Evolutionary conservation across 257 asterid species (phyloP).

Genomic region (Oldenlandia corymbosa): DNA sequence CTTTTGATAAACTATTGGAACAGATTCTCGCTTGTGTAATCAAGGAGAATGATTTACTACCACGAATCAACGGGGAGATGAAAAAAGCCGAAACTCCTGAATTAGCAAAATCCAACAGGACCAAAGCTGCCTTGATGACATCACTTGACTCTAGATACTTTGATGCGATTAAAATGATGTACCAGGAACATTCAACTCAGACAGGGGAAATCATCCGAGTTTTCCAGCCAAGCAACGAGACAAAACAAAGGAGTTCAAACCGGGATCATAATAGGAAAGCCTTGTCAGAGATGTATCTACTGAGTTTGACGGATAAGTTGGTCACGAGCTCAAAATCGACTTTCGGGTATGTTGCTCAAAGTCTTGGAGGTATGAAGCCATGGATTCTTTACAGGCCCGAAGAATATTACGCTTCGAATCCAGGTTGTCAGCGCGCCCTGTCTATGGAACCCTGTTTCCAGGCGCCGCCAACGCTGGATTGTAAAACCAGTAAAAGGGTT

Average conservation of each 20-base stretch:
- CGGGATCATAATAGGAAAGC: constrained; percentile 48
- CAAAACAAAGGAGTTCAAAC: constrained; percentile 45
- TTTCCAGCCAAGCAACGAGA: constrained; percentile 65
- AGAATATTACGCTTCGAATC: constrained; percentile 36
- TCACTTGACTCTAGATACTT: constrained; percentile 46
- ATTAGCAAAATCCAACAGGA: constrained; percentile 20
- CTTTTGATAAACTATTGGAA: constrained; percentile 39
- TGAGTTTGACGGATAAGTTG: constrained; percentile 60
- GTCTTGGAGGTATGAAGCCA: constrained; percentile 74
- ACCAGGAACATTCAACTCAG: constrained; percentile 49
- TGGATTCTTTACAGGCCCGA: constrained; percentile 67
- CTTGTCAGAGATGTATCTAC: constrained; percentile 70
- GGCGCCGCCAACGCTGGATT: constrained; percentile 52
- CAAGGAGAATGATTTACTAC: constrained; percentile 48
- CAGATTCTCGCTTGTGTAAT: constrained; percentile 53
- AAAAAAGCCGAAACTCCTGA: constrained; percentile 10
- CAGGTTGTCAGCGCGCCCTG: constrained; percentile 42
- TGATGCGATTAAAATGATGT: constrained; percentile 46
- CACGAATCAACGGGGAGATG: constrained; percentile 22
- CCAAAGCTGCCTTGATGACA: constrained; percentile 37
- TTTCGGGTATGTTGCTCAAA: constrained; percentile 82
- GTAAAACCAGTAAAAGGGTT: constrained; percentile 32
- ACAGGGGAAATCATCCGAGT: constrained; percentile 47
- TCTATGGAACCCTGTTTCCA: constrained; percentile 79
- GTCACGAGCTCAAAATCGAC: constrained; percentile 77